Conservation (phyloP, 148 eudicot genomes). For the Arctostaphylos glauca region DNA sequence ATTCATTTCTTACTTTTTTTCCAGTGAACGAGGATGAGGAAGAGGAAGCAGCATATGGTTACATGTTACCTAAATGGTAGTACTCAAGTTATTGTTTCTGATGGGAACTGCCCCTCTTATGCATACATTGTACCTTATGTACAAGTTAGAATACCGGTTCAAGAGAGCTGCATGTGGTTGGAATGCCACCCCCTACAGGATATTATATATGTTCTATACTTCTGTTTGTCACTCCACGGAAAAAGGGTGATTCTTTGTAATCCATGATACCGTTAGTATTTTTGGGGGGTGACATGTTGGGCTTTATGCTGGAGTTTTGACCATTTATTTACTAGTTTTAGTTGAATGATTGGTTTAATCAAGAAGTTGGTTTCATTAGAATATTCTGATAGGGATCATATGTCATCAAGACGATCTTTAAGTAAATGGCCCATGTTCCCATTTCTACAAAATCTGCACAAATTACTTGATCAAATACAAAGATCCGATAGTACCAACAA, state of each 20-base stretch:
- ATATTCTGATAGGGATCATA: not conserved
- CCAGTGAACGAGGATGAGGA: too few species aligned
- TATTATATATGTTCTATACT: not conserved
- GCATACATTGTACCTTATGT: not conserved
- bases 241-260: not conserved
- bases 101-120: too few species aligned
- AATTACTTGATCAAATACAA: too few species aligned
- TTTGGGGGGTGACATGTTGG: not conserved
- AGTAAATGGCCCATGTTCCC: too few species aligned
- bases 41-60: too few species aligned
- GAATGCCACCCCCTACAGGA: not conserved
- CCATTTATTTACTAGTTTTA: not conserved
- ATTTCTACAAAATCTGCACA: too few species aligned
- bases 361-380: not conserved
- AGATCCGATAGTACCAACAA: too few species aligned
- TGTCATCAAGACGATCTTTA: too few species aligned
- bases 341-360: not conserved
- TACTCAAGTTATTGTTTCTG: too few species aligned
- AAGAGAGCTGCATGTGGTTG: not conserved
- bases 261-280: not conserved
- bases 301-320: not conserved
- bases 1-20: too few species aligned
- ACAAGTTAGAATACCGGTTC: not conserved
- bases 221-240: not conserved
- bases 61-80: too few species aligned